Evolutionary conservation across 306 rosid genomes (phyloP).

Genomic region (Oemleria cerasiformis): DNA sequence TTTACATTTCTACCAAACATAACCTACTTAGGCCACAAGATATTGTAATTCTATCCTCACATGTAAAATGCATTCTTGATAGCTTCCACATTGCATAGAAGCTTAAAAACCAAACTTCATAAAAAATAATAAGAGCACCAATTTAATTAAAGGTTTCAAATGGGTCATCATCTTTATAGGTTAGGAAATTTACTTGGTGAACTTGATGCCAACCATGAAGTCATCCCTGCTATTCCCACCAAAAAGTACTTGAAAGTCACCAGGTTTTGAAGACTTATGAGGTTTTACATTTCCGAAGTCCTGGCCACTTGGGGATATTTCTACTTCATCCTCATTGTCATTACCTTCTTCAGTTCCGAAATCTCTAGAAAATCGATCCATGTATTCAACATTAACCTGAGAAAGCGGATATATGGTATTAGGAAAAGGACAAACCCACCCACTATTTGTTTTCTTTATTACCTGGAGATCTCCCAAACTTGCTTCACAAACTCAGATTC

Average conservation of each 20-base stretch:
- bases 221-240: slow-evolving; percentile 75
- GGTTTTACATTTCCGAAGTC: slow-evolving; percentile 32
- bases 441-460: background rate
- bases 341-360: slow-evolving; percentile 63
- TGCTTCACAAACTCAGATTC: background rate
- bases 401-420: slow-evolving; percentile 29
- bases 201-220: slow-evolving; percentile 92
- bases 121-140: background rate
- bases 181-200: slow-evolving; percentile 57
- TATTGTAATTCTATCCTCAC: background rate
- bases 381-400: slow-evolving; percentile 68
- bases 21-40: background rate
- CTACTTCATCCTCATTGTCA: slow-evolving; percentile 27
- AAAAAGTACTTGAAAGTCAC: slow-evolving; percentile 76
- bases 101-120: background rate
- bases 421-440: background rate
- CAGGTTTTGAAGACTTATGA: slow-evolving; percentile 58
- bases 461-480: background rate
- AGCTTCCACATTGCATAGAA: background rate
- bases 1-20: background rate
- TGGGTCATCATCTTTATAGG: background rate
- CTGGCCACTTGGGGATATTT: slow-evolving; percentile 30
- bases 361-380: slow-evolving; percentile 69
- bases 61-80: background rate
- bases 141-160: background rate